Evolutionary conservation across 768 basidiomycete species (phyloP).

Genomic region (Phaeotremella skinneri): DNA sequence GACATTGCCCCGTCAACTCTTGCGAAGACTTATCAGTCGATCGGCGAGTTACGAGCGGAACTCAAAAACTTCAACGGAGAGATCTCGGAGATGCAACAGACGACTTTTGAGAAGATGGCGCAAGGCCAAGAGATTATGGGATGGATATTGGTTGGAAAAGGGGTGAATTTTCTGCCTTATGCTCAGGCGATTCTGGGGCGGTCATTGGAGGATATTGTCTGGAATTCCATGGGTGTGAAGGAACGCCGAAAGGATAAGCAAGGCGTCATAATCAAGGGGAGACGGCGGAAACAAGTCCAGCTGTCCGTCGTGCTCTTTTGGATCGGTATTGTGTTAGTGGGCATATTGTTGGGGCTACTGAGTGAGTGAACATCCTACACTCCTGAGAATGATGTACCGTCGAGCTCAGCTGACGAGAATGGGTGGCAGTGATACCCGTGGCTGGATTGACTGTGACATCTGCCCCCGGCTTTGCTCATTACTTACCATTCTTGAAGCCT

Average conservation of each 20-base stretch:
- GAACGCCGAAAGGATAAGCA: conserved; percentile 59
- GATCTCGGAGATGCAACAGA: conserved; percentile 66
- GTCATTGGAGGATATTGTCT: conserved; percentile 77
- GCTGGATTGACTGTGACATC: conserved; percentile 65
- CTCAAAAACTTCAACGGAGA: conserved; percentile 71
- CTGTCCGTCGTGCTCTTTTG: conserved; percentile 54
- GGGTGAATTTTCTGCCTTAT: conserved; percentile 63
- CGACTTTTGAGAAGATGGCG: conserved; percentile 69
- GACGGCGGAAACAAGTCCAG: background rate
- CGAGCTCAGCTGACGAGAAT: conserved; percentile 10
- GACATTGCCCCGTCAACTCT: conserved; percentile 67
- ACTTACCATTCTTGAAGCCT: conserved; percentile 63
- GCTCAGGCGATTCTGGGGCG: conserved; percentile 71
- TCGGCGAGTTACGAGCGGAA: conserved; percentile 66
- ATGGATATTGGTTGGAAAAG: conserved; percentile 73
- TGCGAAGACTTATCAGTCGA: conserved; percentile 65
- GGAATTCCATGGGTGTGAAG: conserved; percentile 64
- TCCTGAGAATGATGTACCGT: too few relatives aligned
- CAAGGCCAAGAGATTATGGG: conserved; percentile 64
- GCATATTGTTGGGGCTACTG: conserved; percentile 60
- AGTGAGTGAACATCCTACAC: conserved; percentile 57
- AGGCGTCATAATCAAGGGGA: too few relatives aligned
- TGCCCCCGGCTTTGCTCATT: conserved; percentile 72
- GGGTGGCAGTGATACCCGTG: conserved; percentile 64
- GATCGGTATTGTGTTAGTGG: conserved; percentile 58